Evolutionary conservation across 2,329 filamentous ascomycete species (phyloP), one percentile per base, ranked within the genome.

Genomic region (Pseudogymnoascus sp.): DNA sequence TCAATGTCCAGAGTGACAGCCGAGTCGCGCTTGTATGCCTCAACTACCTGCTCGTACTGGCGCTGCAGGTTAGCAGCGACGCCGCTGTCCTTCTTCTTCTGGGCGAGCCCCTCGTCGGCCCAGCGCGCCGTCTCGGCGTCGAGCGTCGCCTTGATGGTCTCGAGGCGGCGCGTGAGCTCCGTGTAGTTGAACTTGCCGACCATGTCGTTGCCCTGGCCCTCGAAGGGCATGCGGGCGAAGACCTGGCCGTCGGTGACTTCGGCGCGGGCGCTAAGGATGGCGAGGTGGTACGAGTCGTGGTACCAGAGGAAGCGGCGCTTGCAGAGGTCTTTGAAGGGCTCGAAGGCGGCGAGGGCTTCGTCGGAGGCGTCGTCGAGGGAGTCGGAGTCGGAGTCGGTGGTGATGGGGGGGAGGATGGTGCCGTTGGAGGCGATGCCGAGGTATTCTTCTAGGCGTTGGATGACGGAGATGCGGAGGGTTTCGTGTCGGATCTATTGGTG

Each of bases 261-360:
- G 26, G 78, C 74, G 69, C 80, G 83, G 28, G 87, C 89, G 65
- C 86, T 82, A 38, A 86, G 80, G 61, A 96, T 87, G 1, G 88
- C 83, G 3, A 82, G 78, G 21, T 95, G 78, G 72, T 97, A 97
- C 2, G 89, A 89, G 68, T 96, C 89, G 74, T 90, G 96, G 76
- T 97, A 97, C 95, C 95, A 97, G 13, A 97, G 79, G 73, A 97
- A 97, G 1, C 93, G 86, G 38, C 89, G 87, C 76, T 97, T 97
- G 80, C 89, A 90, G 4, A 96, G 80, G 71, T 97, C 93, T 68
- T 87, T 88, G 78, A 97, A 97, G 0, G 92, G 91, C 68, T 96
- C 89, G 74, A 91, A 96, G 0, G 84, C 81, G 0, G 84, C 72
- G 7, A 71, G 76, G 0, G 76, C 73, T 42, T 88, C 85, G 13